A percentile compares a stretch with the other conserved stretches of the same genome.
phyloP scores from a whole-genome alignment of 352 stramenopile genomes.

The Globisporangium lucens region DNA sequence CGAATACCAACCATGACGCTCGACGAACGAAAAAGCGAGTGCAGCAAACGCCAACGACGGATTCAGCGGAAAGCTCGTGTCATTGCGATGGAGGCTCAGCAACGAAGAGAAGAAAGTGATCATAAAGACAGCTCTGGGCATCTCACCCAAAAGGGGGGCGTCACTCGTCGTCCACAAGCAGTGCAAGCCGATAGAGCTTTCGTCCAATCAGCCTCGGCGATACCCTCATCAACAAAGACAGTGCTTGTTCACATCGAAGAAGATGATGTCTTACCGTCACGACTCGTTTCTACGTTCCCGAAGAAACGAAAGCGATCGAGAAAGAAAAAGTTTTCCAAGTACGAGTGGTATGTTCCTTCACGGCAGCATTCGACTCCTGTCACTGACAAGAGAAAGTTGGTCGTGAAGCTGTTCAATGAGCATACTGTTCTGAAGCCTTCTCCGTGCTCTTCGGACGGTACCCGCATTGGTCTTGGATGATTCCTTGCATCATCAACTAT shows the following conservation, averaged over 20 bases:
- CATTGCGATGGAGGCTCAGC: constrained; percentile 58
- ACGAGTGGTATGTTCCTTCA: constrained; percentile 21
- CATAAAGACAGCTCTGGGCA: neutral
- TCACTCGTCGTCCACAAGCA: constrained; percentile 3
- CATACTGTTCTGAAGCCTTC: constrained; percentile 37
- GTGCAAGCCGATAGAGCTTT: neutral
- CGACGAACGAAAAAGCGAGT: constrained; percentile 23
- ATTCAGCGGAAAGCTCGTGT: constrained; percentile 47
- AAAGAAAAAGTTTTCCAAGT: constrained; percentile 23
- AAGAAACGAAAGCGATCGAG: constrained; percentile 24
- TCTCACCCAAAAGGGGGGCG: neutral
- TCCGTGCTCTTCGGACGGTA: constrained; percentile 21
- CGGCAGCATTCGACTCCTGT: constrained; percentile 7
- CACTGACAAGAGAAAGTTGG: constrained; percentile 23
- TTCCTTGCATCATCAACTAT: constrained; percentile 52
- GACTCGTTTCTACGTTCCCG: constrained; percentile 25
- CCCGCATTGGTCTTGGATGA: constrained; percentile 25
- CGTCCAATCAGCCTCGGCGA: neutral
- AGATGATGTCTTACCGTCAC: constrained; percentile 31
- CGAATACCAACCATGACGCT: constrained; percentile 22
- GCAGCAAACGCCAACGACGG: constrained; percentile 21
- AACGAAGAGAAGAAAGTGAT: constrained; percentile 23
- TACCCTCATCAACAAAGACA: constrained; percentile 6
- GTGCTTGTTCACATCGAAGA: constrained; percentile 35
- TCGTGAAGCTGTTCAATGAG: constrained; percentile 36